Evolutionary conservation across 805 yeast genomes (phyloP).

Genomic region (Wilhelminamyces savonicus): DNA sequence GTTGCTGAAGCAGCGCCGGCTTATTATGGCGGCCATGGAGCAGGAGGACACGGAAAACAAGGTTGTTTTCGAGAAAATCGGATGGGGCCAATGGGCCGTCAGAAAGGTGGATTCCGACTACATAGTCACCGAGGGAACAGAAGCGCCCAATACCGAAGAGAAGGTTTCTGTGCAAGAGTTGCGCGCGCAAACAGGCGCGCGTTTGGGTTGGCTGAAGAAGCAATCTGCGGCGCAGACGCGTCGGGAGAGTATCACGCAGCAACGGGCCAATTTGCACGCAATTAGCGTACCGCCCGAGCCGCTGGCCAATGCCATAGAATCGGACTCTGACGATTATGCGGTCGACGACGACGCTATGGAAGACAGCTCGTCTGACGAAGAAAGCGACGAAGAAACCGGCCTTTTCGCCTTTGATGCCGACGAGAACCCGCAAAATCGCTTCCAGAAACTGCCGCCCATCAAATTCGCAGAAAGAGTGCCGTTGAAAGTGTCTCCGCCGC

Average conservation of each 20-base stretch:
- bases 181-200: slow-evolving; percentile 24
- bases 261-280: slow-evolving; percentile 38
- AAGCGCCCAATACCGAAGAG: slow-evolving; percentile 12
- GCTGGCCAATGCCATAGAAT: slow-evolving; percentile 15
- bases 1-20: slow-evolving; percentile 80
- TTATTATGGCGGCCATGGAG: slow-evolving; percentile 86
- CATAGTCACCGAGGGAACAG: slow-evolving; percentile 43
- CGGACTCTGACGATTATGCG: slow-evolving; percentile 23
- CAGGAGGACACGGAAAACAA: slow-evolving; percentile 54
- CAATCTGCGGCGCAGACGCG: slow-evolving; percentile 9
- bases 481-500: slow-evolving; percentile 32
- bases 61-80: slow-evolving; percentile 83
- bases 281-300: slow-evolving; percentile 40
- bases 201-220: slow-evolving; percentile 37
- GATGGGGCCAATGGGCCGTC: slow-evolving; percentile 98
- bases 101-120: slow-evolving; percentile 42
- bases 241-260: slow-evolving; percentile 48
- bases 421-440: slow-evolving; percentile 4
- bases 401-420: slow-evolving; percentile 24
- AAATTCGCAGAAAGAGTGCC: slow-evolving; percentile 40
- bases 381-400: slow-evolving; percentile 15
- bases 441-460: slow-evolving; percentile 24
- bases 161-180: slow-evolving; percentile 29
- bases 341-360: slow-evolving; percentile 33
- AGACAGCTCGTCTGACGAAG: slow-evolving; percentile 21